Evolutionary conservation across 768 basidiomycete genomes (phyloP), one percentile per base, ranked within the genome.

Genomic region (Fomitopsis pulvina): DNA sequence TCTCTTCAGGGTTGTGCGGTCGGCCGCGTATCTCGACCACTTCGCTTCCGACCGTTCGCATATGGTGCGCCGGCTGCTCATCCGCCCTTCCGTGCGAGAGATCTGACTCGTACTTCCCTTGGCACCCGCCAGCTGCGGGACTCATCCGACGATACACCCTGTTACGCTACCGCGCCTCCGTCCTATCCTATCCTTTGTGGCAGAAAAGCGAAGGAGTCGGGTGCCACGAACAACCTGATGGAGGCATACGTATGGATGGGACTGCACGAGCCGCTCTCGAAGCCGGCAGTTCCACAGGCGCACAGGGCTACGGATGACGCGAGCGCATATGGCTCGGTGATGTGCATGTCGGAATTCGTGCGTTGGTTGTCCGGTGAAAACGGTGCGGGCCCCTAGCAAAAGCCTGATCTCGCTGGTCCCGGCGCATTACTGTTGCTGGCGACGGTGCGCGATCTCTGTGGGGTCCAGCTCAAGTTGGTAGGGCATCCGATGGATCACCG

Each of bases 31-130:
- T 59, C 63, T 86, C 38, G 66, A 77, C 53, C 59, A 77, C 57
- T 87, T 88, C 67, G 81, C 84, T 9, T 87, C 85, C 18, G 83
- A 88, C 63, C 71, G 85, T 59, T 83, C 84, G 47, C 85, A 87
- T 63, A 87, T 88, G 85, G 83, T 83, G 55, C 60, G 71, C 56
- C 22, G 43, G 45, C 50, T 51, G 32, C 45, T 39, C 27, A n/a
- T n/a, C n/a, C n/a, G 12, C 14, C 41, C 45, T 28, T 4, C 29
- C 16, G 41, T 16, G 24, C 28, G 24, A n/a, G 3, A 14, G n/a
- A 12, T 46, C 27, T 18, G 29, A 4, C 27, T 32, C 12, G 21
- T 14, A 10, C n/a, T n/a, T 12, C 7, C 3, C 42, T 27, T 25
- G 24, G 24, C 25, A 8, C 30, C 21, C 11, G 22, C 37, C 14